Evolutionary conservation across 257 asterid genomes (phyloP), one percentile per base, ranked within the genome.

Genomic region (Nicotiana benthamiana): DNA sequence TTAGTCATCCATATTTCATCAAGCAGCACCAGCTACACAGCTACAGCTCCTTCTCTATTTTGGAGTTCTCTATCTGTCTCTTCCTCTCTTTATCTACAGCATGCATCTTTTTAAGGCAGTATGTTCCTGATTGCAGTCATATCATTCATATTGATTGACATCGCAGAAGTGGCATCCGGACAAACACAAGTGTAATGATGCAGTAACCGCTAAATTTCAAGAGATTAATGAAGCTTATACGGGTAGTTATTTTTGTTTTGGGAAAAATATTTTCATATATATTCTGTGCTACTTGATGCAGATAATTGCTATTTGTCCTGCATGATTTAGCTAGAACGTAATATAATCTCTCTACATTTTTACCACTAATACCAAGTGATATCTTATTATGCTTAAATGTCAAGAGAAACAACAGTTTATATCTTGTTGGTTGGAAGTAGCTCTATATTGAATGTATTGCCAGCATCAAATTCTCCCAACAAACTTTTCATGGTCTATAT

Each of bases 141-240:
- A 62, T 53, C 46, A 74, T 46, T 63, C 72, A 64, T 56, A 15
- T 79, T 68, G 53, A 76, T 20, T 86, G 68, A 75, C 9, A 66
- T 83, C 83, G 91, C 91, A 91, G 95, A 90, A 87, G 87, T 91
- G 95, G 95, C 95, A 89, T 91, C 95, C 95, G 54, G 95, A 91
- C 82, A 91, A 91, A 82, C 91, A 90, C 66, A 84, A 84, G 81
- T 92, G 88, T 28, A 87, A 91, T 82, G 72, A 27, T 75, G 87
- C 86, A 61, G 88, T 87, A 82, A 91, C 93, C 13, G 87, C 83
- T 11, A 89, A 86, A 79, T 91, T 91, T 84, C 95, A 91, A 86
- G 93, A 87, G 87, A 91, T 89, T 43, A 91, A 86, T 48, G 93
- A 91, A 83, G 95, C 93, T 80, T 91, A 90, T 67, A 80, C 85